Base-by-base conservation (phyloP, 805 yeast genomes). In the Kodamaea kaohsiungensis region DNA sequence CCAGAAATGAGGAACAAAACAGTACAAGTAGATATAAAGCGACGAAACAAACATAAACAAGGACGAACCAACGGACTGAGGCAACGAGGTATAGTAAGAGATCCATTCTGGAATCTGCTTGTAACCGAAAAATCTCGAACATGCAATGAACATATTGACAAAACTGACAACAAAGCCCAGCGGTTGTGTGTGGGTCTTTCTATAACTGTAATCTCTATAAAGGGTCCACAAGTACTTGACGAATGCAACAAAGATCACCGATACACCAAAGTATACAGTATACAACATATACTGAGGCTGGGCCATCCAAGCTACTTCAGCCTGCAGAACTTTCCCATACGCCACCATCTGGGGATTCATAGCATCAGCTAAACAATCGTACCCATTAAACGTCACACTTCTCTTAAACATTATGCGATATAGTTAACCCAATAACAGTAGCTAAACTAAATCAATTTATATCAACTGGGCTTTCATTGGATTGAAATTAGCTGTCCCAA, bases 1-100 rank as follows among this genome's bases (percentile, higher is more conserved):
- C 75, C 79, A 81, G 48, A 73, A 73, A 51, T 77, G 81, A 6
- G 86, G 86, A 2, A 69, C 65, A n/a, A 64, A 72, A 56, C 77
- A 78, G 40, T 76, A 62, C 53, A 73, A 51, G 61, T 65, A 49
- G 67, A 73, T 17, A 54, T 53, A 83, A 43, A 51, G 71, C 35
- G 60, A 68, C 1, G 61, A 72, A 35, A 53, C 75, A 59, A 50
- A 73, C 75, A 60, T 73, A 52, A 48, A 82, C 64, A 55, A 69
- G 48, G 58, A 73, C 68, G 55, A 74, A 17, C 63, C 85, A 68
- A 56, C 71, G 55, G 62, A 71, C 51, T 58, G 70, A 54, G 77
- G 77, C 49, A 72, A 63, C 18, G 73, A 67, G 1, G 72, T 63
- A 39, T 55, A 59, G 46, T 57, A 65, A 8, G 67, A 53, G n/a